These are phyloP conservation scores for Hanseniaspora occidentalis DNA, from an alignment of 805 yeast species.

Conservation along the genomic window DNA sequence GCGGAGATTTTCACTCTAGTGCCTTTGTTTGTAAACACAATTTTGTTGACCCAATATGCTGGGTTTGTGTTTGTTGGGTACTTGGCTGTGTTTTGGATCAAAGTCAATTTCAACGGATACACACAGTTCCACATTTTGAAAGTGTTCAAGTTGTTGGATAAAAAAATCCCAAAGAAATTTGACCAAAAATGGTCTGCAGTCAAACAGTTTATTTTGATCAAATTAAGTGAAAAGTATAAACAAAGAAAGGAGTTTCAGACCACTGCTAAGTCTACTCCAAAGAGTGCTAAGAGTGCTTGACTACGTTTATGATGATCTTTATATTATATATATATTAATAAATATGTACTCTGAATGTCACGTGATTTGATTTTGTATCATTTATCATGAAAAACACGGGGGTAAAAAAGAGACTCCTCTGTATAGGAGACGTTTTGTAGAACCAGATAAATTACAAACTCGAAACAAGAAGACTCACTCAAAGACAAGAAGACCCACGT, in stretches of 20 bases:
- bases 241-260: conserved; percentile 8
- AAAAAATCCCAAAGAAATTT: conserved; percentile 21
- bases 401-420: no score
- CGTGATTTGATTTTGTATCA: no score
- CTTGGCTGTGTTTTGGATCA: conserved; percentile 54
- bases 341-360: no score
- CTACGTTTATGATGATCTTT: no score
- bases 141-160: conserved; percentile 15
- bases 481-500: not conserved
- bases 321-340: no score
- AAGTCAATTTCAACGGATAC: conserved; percentile 41
- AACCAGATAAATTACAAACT: no score
- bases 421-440: no score
- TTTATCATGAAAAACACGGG: no score
- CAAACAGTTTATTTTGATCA: conserved; percentile 30
- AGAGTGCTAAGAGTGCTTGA: not conserved
- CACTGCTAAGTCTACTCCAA: not conserved
- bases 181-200: conserved; percentile 28
- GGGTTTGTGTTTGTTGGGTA: conserved; percentile 56
- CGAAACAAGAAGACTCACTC: not conserved
- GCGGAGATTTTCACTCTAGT: conserved; percentile 46
- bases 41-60: conserved; percentile 48
- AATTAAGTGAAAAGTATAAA: conserved; percentile 26
- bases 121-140: conserved; percentile 25
- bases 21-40: conserved; percentile 44